Conservation (phyloP, 2,329 filamentous ascomycete species). For the Ophiocordyceps camponoti-saundersi region DNA sequence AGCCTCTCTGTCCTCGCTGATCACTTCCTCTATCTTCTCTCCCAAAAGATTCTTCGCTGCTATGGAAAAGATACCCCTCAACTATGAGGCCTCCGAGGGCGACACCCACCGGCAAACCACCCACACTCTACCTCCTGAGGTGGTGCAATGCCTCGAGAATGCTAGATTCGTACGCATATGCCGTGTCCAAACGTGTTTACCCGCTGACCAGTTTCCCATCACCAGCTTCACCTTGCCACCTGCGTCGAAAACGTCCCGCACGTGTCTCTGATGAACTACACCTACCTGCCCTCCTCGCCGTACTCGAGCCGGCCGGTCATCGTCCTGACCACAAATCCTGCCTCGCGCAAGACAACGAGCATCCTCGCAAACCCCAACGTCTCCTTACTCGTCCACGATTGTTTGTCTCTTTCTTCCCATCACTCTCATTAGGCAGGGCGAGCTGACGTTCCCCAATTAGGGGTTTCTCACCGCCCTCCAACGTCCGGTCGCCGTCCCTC, state of each 20-base stretch:
- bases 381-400: slow-evolving; percentile 92
- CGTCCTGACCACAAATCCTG: slow-evolving; percentile 79
- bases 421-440: neutral
- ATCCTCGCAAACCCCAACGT: slow-evolving; percentile 73
- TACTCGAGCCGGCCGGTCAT: slow-evolving; percentile 62
- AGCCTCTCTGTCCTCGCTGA: neutral
- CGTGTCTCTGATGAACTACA: slow-evolving; percentile 98
- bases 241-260: slow-evolving; percentile 71
- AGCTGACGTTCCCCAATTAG: slow-evolving; percentile 11
- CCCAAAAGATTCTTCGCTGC: neutral
- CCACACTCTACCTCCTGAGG: slow-evolving; percentile 60
- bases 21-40: neutral
- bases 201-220: neutral
- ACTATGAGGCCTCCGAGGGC: slow-evolving; percentile 58
- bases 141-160: slow-evolving; percentile 82
- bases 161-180: slow-evolving; percentile 65
- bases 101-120: slow-evolving; percentile 55
- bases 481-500: slow-evolving; percentile 44
- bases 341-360: slow-evolving; percentile 67
- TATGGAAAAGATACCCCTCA: slow-evolving; percentile 53
- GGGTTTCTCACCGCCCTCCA: slow-evolving; percentile 83
- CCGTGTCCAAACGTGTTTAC: neutral
- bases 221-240: slow-evolving; percentile 84
- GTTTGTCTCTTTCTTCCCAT: slow-evolving; percentile 14
- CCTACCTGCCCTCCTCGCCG: slow-evolving; percentile 70